A percentile compares a stretch with the other conserved stretches of the same genome.
phyloP scores from a whole-genome alignment of 306 rosid species.

The Trifolium repens region DNA sequence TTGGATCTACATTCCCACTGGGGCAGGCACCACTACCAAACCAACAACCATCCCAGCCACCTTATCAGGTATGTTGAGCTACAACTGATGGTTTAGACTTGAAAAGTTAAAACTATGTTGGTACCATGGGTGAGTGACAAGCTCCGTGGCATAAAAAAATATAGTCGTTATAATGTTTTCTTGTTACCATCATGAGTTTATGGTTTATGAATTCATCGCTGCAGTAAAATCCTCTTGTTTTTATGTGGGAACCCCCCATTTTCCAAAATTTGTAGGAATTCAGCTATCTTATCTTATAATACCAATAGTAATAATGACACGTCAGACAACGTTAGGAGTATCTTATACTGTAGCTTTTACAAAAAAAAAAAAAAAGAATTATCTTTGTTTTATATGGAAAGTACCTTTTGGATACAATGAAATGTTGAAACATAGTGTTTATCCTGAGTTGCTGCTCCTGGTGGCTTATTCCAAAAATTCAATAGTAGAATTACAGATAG shows the following conservation, averaged over 20 bases:
- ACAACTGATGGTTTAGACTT: constrained; percentile 23
- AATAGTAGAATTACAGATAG: background rate
- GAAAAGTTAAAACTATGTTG: background rate
- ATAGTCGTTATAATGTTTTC: constrained; percentile 30
- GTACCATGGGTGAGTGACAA: background rate
- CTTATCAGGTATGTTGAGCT: constrained; percentile 69
- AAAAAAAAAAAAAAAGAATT: background rate
- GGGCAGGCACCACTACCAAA: constrained; percentile 64
- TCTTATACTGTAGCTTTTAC: constrained; percentile 10
- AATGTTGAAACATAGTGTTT: constrained; percentile 12
- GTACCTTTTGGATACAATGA: constrained; percentile 5
- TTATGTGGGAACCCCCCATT: background rate
- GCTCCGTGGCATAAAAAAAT: constrained; percentile 29
- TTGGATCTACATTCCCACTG: constrained; percentile 71
- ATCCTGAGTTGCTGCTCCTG: background rate
- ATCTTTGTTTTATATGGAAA: constrained; percentile 16
- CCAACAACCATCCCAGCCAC: constrained; percentile 74
- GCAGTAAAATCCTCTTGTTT: constrained; percentile 19
- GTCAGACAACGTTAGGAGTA: background rate
- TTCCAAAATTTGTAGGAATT: background rate
- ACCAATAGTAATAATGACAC: background rate
- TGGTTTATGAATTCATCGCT: constrained; percentile 30
- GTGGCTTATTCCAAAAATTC: background rate
- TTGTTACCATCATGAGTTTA: constrained; percentile 6
- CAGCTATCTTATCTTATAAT: background rate